Evolutionary conservation across 345 rosid genomes (phyloP).

Genomic region (Mallotus nudiflorus): DNA sequence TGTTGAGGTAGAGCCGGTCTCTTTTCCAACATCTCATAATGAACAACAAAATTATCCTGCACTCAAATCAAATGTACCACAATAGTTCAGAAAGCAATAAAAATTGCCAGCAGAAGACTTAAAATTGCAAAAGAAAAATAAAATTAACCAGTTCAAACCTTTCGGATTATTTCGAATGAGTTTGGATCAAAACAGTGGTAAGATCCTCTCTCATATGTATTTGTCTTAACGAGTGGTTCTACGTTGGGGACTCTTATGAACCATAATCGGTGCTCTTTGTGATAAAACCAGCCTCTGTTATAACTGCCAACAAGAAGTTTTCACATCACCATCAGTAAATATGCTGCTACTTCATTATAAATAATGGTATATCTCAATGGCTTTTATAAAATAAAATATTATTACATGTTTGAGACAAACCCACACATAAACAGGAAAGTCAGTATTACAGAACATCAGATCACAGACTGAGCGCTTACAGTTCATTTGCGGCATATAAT

Average conservation of each 20-base stretch:
- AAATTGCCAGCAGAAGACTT: neutral
- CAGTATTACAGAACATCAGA: neutral
- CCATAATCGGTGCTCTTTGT: constrained; percentile 83
- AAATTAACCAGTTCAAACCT: constrained; percentile 50
- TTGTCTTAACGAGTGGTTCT: constrained; percentile 84
- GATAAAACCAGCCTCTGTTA: constrained; percentile 88
- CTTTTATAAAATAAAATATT: neutral
- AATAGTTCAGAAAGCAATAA: neutral
- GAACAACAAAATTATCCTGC: constrained; percentile 85
- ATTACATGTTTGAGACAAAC: neutral
- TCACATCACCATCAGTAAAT: neutral
- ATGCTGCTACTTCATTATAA: neutral
- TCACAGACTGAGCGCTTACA: constrained; percentile 49
- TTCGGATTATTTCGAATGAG: constrained; percentile 67
- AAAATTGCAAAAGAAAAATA: neutral
- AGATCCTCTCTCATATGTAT: constrained; percentile 75
- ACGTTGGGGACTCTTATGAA: constrained; percentile 63
- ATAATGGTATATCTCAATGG: neutral
- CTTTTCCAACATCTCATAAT: constrained; percentile 86
- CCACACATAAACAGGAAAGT: neutral
- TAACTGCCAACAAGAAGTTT: constrained; percentile 52
- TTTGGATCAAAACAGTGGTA: constrained; percentile 87
- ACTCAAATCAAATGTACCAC: constrained; percentile 5
- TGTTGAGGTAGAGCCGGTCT: constrained; percentile 82
- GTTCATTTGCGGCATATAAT: constrained; percentile 87